Evolutionary conservation across 2,329 filamentous ascomycete genomes (phyloP), one percentile per base, ranked within the genome.

Genomic region (Xylariaceae sp.): DNA sequence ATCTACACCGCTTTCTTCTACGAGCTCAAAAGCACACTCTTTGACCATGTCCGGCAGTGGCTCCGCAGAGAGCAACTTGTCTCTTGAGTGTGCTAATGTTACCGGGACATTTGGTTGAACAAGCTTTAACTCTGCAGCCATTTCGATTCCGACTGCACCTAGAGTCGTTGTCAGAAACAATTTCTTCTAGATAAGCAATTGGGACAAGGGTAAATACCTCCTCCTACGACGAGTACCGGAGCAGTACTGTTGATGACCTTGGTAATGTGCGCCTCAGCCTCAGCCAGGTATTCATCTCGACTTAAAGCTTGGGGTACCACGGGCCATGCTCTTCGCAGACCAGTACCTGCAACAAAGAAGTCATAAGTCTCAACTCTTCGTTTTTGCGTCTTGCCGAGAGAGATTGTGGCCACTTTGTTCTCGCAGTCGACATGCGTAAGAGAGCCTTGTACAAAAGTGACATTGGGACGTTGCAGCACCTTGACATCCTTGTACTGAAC

Each of bases 121-220:
- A 41, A 80, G 66, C 68, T 90, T 91, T 47, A 91, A 72, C 69
- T 94, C 88, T 1, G 86, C 82, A 0, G 89, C 87, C 77, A 92
- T 90, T 65, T 92, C 88, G 47, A 91, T 83, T 9, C 89, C 89
- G 1, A 91, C 88, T 6, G 88, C 89, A 44, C 86, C 52, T 57
- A 32, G 30, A 27, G 38, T n/a, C 12, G 31, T 31, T 18, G 22
- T 31, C 35, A 53, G 50, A 40, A 52, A 42, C 14, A 33, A 5
- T 32, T 10, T 12, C 19, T 19, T 32, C 5, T n/a, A 36, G 30
- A 39, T 3, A 11, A 10, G 31, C 32, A 27, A 27, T 35, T n/a
- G n/a, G 14, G 6, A 33, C 11, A 36, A 14, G n/a, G 38, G 39
- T 11, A 59, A 60, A 59, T 49, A 77, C 77, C 82, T 55, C 88